Conservation (phyloP, 2,329 filamentous ascomycete species). For the Aspergillus fructus region DNA sequence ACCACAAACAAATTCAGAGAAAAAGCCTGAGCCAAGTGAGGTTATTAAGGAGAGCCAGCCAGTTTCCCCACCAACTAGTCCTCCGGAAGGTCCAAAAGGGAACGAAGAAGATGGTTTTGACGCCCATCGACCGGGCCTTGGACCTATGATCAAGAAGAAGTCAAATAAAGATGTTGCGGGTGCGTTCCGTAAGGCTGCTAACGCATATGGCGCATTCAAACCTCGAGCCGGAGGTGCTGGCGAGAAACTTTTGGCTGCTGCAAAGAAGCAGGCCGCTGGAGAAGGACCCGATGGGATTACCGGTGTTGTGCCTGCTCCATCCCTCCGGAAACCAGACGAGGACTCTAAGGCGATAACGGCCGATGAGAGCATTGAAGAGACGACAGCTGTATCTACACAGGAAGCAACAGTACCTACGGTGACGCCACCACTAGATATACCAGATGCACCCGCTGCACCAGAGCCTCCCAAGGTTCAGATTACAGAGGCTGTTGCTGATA, state of each 20-base stretch:
- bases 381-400: conserved; percentile 20
- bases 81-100: conserved; percentile 15
- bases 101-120: conserved; percentile 51
- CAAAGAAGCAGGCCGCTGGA: conserved; percentile 52
- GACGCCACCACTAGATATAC: background rate
- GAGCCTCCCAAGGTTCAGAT: conserved; percentile 41
- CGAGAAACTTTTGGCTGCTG: conserved; percentile 67
- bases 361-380: conserved; percentile 32
- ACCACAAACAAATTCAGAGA: conserved; percentile 3
- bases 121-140: conserved; percentile 70
- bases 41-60: conserved; percentile 9
- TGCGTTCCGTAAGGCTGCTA: conserved; percentile 77
- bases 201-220: conserved; percentile 72
- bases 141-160: conserved; percentile 86
- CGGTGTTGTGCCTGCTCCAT: conserved; percentile 78
- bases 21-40: conserved; percentile 12
- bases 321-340: conserved; percentile 46
- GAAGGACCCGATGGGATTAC: conserved; percentile 87
- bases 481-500: conserved; percentile 34
- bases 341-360: conserved; percentile 29
- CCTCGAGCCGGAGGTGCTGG: conserved; percentile 84
- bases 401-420: conserved; percentile 12
- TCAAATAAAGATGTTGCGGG: conserved; percentile 70
- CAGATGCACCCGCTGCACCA: conserved; percentile 11
- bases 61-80: conserved; percentile 13